Percentiles rank a stretch among this genome's conserved stretches.
These are phyloP conservation scores for Globisporangium ultimum DNA, from an alignment of 352 stramenopile species.

Conservation along the genomic window DNA sequence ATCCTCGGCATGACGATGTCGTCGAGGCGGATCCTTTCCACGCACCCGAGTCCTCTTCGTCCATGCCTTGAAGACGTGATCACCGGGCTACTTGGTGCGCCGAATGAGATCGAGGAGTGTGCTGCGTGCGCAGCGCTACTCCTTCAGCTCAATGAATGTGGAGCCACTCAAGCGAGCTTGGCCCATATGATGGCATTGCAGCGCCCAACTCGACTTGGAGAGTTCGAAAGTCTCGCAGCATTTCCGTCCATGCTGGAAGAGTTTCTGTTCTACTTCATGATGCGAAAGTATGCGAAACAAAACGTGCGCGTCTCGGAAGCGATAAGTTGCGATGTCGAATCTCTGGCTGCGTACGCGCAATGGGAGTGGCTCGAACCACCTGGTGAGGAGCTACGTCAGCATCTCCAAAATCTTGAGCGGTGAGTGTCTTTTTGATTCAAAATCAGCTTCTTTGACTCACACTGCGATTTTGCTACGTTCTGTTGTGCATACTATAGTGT, in stretches of 20 bases:
- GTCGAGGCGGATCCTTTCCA: neutral
- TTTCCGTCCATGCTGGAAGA: slow-evolving; percentile 20
- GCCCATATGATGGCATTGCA: too few species aligned
- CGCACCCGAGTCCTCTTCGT: neutral
- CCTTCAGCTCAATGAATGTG: neutral
- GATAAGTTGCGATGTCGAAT: neutral
- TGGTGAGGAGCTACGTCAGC: neutral
- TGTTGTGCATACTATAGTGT: neutral
- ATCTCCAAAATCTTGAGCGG: neutral
- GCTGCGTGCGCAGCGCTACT: slow-evolving; percentile 1
- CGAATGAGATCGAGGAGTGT: neutral
- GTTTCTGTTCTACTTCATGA: slow-evolving; percentile 24
- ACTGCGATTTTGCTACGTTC: neutral
- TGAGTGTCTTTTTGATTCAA: neutral
- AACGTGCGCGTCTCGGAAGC: neutral
- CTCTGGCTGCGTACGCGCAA: neutral
- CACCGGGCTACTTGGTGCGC: neutral
- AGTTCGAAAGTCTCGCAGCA: too few species aligned
- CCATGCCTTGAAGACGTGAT: neutral
- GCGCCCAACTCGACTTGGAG: too few species aligned
- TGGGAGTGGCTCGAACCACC: slow-evolving; percentile 6
- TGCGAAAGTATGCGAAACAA: slow-evolving; percentile 17
- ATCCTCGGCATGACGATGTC: too few species aligned
- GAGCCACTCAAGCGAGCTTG: neutral
- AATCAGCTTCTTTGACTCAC: neutral